Conservation (phyloP, 1,284 basidiomycete species). For the Ganoderma resinaceum region DNA sequence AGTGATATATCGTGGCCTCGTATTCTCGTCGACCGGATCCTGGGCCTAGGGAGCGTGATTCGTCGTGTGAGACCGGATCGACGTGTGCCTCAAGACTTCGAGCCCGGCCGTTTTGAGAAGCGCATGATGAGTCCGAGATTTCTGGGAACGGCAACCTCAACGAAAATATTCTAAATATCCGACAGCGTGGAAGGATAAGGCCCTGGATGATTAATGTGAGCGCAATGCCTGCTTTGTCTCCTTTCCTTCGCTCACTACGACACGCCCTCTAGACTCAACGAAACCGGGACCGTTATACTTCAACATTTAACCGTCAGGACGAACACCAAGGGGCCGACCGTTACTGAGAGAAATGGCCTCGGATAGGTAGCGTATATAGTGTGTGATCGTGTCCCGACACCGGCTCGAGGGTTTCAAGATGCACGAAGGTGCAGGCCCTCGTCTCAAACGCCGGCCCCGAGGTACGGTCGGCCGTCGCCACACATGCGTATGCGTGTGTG, state of each 20-base stretch:
- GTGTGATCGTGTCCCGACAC: not conserved
- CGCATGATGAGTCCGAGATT: not conserved
- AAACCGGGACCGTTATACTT: not conserved
- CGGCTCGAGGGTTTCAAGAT: not conserved
- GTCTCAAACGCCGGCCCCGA: constrained; percentile 11
- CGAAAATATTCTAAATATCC: not conserved
- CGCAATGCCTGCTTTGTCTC: not conserved
- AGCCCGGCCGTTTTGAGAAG: not conserved
- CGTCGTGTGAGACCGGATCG: not conserved
- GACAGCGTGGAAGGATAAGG: not conserved
- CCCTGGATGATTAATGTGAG: not conserved
- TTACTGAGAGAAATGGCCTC: not conserved
- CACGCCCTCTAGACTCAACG: not conserved
- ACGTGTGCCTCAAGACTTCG: not conserved
- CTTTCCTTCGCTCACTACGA: not conserved
- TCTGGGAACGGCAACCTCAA: not conserved
- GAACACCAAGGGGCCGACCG: not conserved
- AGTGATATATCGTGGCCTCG: not conserved
- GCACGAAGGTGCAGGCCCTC: not conserved
- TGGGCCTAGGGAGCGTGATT: not conserved
- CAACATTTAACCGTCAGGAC: not conserved
- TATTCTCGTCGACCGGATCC: not conserved
- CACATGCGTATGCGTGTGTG: not conserved
- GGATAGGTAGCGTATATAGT: not conserved
- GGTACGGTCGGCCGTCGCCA: constrained; percentile 16